Evolutionary conservation across 805 yeast genomes (phyloP).

Genomic region (Candida palmyrensis): DNA sequence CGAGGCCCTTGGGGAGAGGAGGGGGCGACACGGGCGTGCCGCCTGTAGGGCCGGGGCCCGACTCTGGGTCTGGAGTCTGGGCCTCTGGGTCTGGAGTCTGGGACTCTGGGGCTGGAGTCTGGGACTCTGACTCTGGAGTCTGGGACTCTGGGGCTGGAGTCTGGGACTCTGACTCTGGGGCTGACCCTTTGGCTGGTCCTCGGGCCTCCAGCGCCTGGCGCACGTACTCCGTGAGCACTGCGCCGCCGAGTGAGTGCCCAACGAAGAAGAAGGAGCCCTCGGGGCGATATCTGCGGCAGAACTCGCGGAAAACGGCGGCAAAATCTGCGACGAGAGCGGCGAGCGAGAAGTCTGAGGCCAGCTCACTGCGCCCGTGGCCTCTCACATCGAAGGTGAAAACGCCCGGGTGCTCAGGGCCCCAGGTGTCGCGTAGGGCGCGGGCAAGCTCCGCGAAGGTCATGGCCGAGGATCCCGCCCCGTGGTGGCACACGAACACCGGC

Average conservation of each 20-base stretch:
- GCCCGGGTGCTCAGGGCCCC: constrained; percentile 37
- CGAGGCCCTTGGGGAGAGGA: constrained; percentile 61
- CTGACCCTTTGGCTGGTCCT: too few species aligned
- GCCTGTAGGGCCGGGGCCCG: neutral
- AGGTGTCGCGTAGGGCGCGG: constrained; percentile 20
- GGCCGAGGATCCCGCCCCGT: constrained; percentile 93
- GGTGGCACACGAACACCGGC: constrained; percentile 74
- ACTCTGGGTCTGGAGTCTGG: too few species aligned
- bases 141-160: too few species aligned
- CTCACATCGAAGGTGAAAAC: constrained; percentile 72
- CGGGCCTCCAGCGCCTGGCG: too few species aligned
- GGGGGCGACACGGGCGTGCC: constrained; percentile 9
- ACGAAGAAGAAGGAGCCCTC: constrained; percentile 47
- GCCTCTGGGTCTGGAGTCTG: too few species aligned
- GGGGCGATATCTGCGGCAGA: constrained; percentile 18
- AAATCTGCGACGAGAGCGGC: constrained; percentile 57
- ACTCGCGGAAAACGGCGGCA: constrained; percentile 36
- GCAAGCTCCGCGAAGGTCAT: constrained; percentile 65
- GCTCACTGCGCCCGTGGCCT: constrained; percentile 64
- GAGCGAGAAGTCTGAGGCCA: constrained; percentile 34
- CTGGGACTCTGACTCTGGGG: too few species aligned
- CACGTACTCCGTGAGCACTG: constrained; percentile 60
- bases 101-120: too few species aligned
- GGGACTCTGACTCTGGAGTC: too few species aligned
- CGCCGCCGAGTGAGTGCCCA: constrained; percentile 94